phyloP scores from a whole-genome alignment of 805 yeast genomes.

The Wickerhamiella brachini region DNA sequence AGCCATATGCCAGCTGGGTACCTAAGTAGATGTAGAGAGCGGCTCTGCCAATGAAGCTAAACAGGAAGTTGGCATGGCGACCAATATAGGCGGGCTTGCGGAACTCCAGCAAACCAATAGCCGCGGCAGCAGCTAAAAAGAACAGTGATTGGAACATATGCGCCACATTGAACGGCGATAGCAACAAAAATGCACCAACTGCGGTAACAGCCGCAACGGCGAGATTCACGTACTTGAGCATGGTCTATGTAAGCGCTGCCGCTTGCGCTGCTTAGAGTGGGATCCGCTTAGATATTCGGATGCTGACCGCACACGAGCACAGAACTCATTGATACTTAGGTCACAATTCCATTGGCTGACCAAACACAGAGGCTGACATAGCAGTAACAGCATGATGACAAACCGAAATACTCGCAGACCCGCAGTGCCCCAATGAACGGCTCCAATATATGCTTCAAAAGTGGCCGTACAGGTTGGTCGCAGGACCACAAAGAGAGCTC shows the following conservation, averaged over 20 bases:
- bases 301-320: too few relatives aligned
- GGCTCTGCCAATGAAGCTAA: slow-evolving; percentile 64
- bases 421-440: too few relatives aligned
- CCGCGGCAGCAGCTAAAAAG: slow-evolving; percentile 20
- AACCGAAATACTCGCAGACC: too few relatives aligned
- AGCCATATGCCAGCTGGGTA: slow-evolving; percentile 35
- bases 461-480: too few relatives aligned
- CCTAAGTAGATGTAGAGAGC: slow-evolving; percentile 41
- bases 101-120: slow-evolving; percentile 29
- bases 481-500: not conserved
- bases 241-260: not conserved
- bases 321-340: too few relatives aligned
- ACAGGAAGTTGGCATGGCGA: slow-evolving; percentile 39
- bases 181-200: not conserved
- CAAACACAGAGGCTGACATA: too few relatives aligned
- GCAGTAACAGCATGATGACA: too few relatives aligned
- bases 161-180: slow-evolving; percentile 1
- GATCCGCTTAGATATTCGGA: too few relatives aligned
- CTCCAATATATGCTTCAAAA: too few relatives aligned
- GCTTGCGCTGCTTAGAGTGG: too few relatives aligned
- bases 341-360: too few relatives aligned
- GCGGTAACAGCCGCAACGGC: slow-evolving; percentile 3
- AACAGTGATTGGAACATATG: slow-evolving; percentile 13
- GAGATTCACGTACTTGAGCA: slow-evolving; percentile 4
- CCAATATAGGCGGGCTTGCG: slow-evolving; percentile 35